Base-by-base conservation (phyloP, 2,329 filamentous ascomycete genomes). In the Aspergillus uvarum region DNA sequence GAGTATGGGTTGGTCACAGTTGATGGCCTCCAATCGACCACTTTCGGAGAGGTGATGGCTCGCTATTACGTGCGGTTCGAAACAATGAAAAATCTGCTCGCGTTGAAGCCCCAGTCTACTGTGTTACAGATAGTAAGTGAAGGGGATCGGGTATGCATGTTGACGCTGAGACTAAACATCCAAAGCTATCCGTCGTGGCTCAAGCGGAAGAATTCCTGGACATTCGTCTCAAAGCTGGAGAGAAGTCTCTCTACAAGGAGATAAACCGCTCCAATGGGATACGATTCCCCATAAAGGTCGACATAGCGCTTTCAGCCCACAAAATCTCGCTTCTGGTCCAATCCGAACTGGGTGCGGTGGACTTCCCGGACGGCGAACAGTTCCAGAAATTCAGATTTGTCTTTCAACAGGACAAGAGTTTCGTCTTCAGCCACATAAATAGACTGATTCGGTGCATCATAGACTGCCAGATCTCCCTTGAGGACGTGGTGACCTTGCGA, bases 321-420 rank as follows among this genome's bases (percentile, higher is more conserved):
- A 96, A 96, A 68, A 82, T 91, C 1, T 92, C 87, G 2, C 77
- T 96, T 3, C 82, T 94, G 26, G 82, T 95, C n/a, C 91, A 96
- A 71, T 82, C 87, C 2, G 84, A 90, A 57, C 83, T 96, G 11
- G 89, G 90, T 16, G 83, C 80, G 26, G 80, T 88, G 14, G 88
- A 91, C 1, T 79, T 85, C 31, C 85, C 85, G 10, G 78, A 76
- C n/a, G 81, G 83, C 2, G 86, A 89, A 19, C 83, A 85, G 24
- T 79, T 80, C 51, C 74, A 77, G 53, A 85, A 83, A 65, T 79
- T 85, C 68, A 83, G 77, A 63, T 74, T 79, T 35, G 82, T 88
- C 44, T 85, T 87, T 63, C 76, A 77, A 12, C 84, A 82, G 42
- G 88, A 93, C 44, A 88, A 85, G 65, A 74, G 65, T 1, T 68